These are phyloP conservation scores for Geoglossum cookeanum DNA, from an alignment of 2,329 filamentous ascomycete genomes.

Conservation along the genomic window DNA sequence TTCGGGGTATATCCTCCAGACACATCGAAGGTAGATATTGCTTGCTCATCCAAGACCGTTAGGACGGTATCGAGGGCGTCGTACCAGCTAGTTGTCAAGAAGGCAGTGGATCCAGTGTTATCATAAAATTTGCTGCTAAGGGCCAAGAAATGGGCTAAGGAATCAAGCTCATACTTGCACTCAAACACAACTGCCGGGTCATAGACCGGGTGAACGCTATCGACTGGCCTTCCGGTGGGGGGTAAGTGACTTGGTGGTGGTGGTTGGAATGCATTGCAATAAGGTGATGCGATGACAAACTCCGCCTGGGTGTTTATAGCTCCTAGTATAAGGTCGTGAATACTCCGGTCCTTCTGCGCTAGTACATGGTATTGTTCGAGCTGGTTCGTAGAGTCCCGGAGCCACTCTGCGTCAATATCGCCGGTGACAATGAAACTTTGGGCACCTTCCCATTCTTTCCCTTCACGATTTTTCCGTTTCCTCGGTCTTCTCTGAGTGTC, in stretches of 20 bases:
- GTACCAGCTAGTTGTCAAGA: slow-evolving; percentile 63
- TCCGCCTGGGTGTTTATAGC: slow-evolving; percentile 94
- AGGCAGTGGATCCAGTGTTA: slow-evolving; percentile 57
- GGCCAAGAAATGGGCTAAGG: slow-evolving; percentile 75
- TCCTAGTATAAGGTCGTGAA: slow-evolving; percentile 67
- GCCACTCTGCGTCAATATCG: slow-evolving; percentile 84
- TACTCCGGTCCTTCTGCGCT: slow-evolving; percentile 58
- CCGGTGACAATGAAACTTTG: slow-evolving; percentile 90
- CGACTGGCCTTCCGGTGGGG: slow-evolving; percentile 62
- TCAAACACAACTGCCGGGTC: slow-evolving; percentile 79
- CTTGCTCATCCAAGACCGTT: slow-evolving; percentile 57
- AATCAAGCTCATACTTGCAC: slow-evolving; percentile 98
- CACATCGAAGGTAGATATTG: slow-evolving; percentile 58
- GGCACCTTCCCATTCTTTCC: slow-evolving; percentile 53
- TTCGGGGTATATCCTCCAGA: slow-evolving; percentile 49
- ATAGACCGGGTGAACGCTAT: slow-evolving; percentile 70
- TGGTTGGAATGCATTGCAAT: slow-evolving; percentile 97
- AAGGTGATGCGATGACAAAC: slow-evolving; percentile 84
- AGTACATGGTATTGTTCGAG: slow-evolving; percentile 74
- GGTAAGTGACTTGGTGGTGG: slow-evolving; percentile 65
- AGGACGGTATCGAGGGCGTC: slow-evolving; percentile 58
- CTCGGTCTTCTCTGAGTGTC: slow-evolving; percentile 29
- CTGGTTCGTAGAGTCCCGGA: slow-evolving; percentile 86
- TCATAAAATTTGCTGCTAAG: slow-evolving; percentile 74
- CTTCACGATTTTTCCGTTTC: slow-evolving; percentile 26